Evolutionary conservation across 1,284 basidiomycete genomes (phyloP).

Genomic region (Amylostereum areolatum): DNA sequence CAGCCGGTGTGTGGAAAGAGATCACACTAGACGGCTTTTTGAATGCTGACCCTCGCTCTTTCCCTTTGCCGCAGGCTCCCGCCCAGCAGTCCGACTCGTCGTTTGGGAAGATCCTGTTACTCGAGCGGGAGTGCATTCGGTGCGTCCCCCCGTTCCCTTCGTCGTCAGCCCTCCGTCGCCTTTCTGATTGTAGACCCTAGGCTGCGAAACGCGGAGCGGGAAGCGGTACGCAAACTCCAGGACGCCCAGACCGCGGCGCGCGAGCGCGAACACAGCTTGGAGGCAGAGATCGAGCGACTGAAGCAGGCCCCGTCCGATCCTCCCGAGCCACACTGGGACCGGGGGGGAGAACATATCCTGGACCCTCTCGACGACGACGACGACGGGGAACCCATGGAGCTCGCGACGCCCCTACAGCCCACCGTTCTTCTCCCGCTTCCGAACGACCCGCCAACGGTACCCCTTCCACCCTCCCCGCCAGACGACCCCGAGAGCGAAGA

Average conservation of each 20-base stretch:
- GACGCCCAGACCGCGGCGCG: slow-evolving; percentile 2
- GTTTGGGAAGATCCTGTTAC: slow-evolving; percentile 17
- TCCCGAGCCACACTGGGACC: background rate
- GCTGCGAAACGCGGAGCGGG: slow-evolving; percentile 6
- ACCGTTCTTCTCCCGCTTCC: slow-evolving; percentile 19
- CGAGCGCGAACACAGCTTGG: too few species aligned
- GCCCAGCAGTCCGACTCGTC: background rate
- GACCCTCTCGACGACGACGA: slow-evolving; percentile 16
- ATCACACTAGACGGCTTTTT: background rate
- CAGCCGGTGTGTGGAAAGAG: too few species aligned
- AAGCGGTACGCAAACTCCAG: slow-evolving; percentile 8
- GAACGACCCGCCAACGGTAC: too few species aligned
- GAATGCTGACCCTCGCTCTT: background rate
- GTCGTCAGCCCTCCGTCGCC: background rate
- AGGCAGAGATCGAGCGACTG: too few species aligned
- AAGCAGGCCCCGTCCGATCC: too few species aligned
- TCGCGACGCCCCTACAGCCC: slow-evolving; percentile 49
- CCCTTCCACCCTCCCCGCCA: too few species aligned
- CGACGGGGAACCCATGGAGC: slow-evolving; percentile 48
- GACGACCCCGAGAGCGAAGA: too few species aligned
- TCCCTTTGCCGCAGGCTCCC: background rate
- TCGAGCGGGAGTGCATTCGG: slow-evolving; percentile 32
- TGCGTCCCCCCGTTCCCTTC: slow-evolving; percentile 6
- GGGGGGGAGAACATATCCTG: slow-evolving; percentile 14
- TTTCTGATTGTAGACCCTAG: slow-evolving; percentile 12